Base-by-base conservation (phyloP, 352 stramenopile species). In the Albugo candida region DNA sequence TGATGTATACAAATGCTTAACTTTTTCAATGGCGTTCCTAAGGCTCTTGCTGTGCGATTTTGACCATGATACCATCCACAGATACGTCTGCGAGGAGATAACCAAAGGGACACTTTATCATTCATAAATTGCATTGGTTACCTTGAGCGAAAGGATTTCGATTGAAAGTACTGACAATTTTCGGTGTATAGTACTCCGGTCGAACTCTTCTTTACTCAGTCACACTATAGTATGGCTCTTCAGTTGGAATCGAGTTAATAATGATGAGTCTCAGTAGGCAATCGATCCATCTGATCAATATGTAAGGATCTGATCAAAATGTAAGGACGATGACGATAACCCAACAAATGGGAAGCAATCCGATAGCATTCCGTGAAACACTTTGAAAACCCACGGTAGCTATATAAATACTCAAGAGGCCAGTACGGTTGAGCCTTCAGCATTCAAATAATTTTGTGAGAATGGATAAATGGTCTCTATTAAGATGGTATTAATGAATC, bases 61-160 rank as follows among this genome's bases (percentile, higher is more conserved):
- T 71, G 49, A 86, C 74, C 67, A 89, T 78, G 36, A 86, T 43
- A 0, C 68, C 73, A 41, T 89, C 76, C 49, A 67, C 81, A 8
- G 64, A 64, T n/a, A 83, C 71, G 36, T 89, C 73, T 0, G 74
- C 69, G 17, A 86, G 47, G 8, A 83, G 45, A 16, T 83, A 86
- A 0, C 68, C 68, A 17, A 76, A 53, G 8, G 61, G 53, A 34
- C 66, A 62, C 10, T 54, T 31, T 31, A 82, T 61, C 49, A 83
- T 63, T 21, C 79, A 56, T 35, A 70, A 56, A 36, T 76, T 59
- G 31, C 65, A 65, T 38, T 64, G 54, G 43, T 38, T 54, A 24
- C 51, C 61, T 11, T 35, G 53, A 34, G 18, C 38, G 0, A 49
- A 53, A 0, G 61, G 57, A 11, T 27, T 34, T 0, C 21, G 14